A percentile compares a stretch with the other conserved stretches of the same genome.
Evolutionary conservation across 2,329 filamentous ascomycete genomes (phyloP).

Genomic region (Trichoderma sp.): DNA sequence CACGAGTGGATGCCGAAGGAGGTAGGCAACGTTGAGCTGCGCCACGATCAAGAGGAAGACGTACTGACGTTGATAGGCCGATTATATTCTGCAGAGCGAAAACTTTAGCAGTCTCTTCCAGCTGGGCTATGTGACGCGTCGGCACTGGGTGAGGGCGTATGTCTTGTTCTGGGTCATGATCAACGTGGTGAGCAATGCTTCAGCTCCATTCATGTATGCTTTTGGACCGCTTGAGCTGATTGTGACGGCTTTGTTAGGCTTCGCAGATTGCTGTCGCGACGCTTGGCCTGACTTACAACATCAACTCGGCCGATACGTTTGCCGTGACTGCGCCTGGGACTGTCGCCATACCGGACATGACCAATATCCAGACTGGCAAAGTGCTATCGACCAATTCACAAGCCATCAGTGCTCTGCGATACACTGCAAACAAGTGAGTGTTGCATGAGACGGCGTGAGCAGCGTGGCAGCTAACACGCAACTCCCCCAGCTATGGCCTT

Average conservation of each 20-base stretch:
- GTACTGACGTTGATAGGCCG: slow-evolving; percentile 23
- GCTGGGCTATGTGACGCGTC: slow-evolving; percentile 28
- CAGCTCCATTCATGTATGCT: not conserved
- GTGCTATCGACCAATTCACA: slow-evolving; percentile 32
- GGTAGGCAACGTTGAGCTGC: slow-evolving; percentile 33
- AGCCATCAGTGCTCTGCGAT: slow-evolving; percentile 40
- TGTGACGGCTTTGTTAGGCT: slow-evolving; percentile 32
- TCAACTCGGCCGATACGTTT: slow-evolving; percentile 40
- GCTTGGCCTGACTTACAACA: slow-evolving; percentile 46
- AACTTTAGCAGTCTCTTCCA: slow-evolving; percentile 32
- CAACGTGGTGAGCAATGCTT: slow-evolving; percentile 29
- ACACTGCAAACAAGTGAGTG: slow-evolving; percentile 45
- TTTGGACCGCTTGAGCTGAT: not conserved
- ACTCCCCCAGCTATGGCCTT: slow-evolving; percentile 41
- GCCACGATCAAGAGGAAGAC: not conserved
- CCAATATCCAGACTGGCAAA: slow-evolving; percentile 37
- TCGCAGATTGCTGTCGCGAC: slow-evolving; percentile 48
- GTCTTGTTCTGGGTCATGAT: slow-evolving; percentile 30
- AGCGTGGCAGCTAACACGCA: not conserved
- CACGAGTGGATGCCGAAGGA: slow-evolving; percentile 42
- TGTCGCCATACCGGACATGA: slow-evolving; percentile 43
- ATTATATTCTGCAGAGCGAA: slow-evolving; percentile 31
- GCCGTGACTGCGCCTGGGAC: slow-evolving; percentile 39
- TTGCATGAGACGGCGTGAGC: not conserved
- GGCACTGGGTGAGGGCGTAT: slow-evolving; percentile 28